A percentile compares a stretch with the other conserved stretches of the same genome.
Conservation (phyloP, 2,329 filamentous ascomycete genomes). For the Xylariaceae sp. region DNA sequence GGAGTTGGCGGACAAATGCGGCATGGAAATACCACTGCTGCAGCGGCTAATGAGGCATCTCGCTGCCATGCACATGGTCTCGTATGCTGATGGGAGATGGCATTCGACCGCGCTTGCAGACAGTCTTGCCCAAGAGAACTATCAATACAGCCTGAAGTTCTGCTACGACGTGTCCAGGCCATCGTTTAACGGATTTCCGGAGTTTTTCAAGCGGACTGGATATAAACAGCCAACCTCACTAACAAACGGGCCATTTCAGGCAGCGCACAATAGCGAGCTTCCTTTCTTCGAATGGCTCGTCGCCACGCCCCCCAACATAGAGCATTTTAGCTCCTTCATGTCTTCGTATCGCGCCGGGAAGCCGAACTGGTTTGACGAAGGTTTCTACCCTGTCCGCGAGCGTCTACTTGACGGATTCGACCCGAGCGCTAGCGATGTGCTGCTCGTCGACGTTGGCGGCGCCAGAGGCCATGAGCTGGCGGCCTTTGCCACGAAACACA, state of each 20-base stretch:
- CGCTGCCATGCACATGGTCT: constrained; percentile 35
- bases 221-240: constrained; percentile 28
- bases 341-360: constrained; percentile 37
- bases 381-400: constrained; percentile 25
- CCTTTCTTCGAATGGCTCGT: constrained; percentile 38
- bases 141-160: constrained; percentile 18
- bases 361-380: constrained; percentile 35
- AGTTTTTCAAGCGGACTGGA: constrained; percentile 30
- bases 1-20: constrained; percentile 27
- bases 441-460: constrained; percentile 41
- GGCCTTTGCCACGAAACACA: constrained; percentile 31
- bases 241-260: constrained; percentile 36
- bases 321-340: constrained; percentile 38
- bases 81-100: neutral
- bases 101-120: neutral
- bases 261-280: constrained; percentile 34
- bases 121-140: neutral
- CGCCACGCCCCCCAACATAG: constrained; percentile 34
- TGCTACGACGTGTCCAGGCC: constrained; percentile 36
- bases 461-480: constrained; percentile 39
- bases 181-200: constrained; percentile 34
- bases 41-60: constrained; percentile 36
- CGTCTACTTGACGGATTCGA: constrained; percentile 21
- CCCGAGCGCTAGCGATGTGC: constrained; percentile 24
- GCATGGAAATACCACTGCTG: neutral